Base-by-base conservation (phyloP, 2,329 filamentous ascomycete species). In the Cladosporium austrohemisphaericum region DNA sequence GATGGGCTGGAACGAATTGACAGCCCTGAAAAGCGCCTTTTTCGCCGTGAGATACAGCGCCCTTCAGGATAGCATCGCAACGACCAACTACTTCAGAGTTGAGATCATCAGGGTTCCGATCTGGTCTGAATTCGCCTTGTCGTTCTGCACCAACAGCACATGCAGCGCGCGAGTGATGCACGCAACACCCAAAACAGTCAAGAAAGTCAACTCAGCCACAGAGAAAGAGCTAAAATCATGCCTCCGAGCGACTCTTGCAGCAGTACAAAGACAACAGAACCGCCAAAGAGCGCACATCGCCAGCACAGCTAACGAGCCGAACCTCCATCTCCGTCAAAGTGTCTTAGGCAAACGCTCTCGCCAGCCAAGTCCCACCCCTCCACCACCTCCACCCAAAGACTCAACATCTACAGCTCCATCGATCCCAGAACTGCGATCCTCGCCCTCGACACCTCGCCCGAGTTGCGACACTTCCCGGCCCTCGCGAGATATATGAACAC, bases 61-160 rank as follows among this genome's bases (percentile, higher is more conserved):
- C 2, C 16, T 45, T 8, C 18, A 33, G 3, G 33, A 38, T 1
- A 36, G 26, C 2, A 48, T 60, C 11, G 56, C 57, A 2, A 59
- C 56, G 8, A 54, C 43, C 16, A 43, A 58, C 23, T 62, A 59
- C 48, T 60, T 62, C 49, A 49, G 55, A 16, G 53, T 61, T 18
- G 31, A 51, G 3, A 37, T 60, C 13, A 53, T 54, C 46, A 32
- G 43, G 28, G 38, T 52, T n/a, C 33, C 51, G 1, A 22, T 57
- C 1, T 33, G 51, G 1, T 25, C 48, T 2, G 52, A 45, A 3
- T 57, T 52, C 25, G 54, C 57, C 7, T 45, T 59, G 3, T 51
- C 55, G 2, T 32, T 59, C 29, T 54, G 49, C 23, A 22, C 50
- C 1, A 54, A 53, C 9, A 57, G 49, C 6, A 51, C 57, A 32